Evolutionary conservation across 164 flowering plant genomes (phyloP).

Genomic region (Dillenia suffruticosa): DNA sequence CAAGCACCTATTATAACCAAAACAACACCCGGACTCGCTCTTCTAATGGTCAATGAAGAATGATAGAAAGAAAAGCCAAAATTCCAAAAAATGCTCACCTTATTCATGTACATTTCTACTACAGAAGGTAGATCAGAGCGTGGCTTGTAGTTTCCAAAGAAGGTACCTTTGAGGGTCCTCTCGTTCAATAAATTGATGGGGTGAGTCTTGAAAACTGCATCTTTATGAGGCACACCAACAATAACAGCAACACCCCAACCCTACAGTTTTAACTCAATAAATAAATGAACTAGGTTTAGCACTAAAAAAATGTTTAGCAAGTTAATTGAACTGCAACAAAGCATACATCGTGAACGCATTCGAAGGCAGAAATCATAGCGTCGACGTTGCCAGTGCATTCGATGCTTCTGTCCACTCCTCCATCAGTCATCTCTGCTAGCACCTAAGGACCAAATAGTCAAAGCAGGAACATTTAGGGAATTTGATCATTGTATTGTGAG

Average conservation of each 20-base stretch:
- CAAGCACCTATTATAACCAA: conserved; percentile 24
- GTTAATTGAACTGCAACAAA: not conserved
- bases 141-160: conserved; percentile 46
- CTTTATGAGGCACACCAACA: conserved; percentile 55
- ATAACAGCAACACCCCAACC: conserved; percentile 72
- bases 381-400: conserved; percentile 59
- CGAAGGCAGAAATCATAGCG: conserved; percentile 75
- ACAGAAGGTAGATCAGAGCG: conserved; percentile 9
- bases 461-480: too few relatives aligned
- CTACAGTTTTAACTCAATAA: conserved; percentile 13
- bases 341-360: conserved; percentile 69
- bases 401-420: conserved; percentile 66
- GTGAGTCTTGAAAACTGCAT: conserved; percentile 48
- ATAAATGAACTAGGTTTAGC: not conserved
- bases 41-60: too few relatives aligned
- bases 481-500: too few relatives aligned
- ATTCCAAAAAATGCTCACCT: conserved; percentile 21
- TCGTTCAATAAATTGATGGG: conserved; percentile 47
- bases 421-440: conserved; percentile 59
- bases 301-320: too few relatives aligned
- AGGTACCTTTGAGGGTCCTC: conserved; percentile 27
- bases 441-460: conserved; percentile 22
- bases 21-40: not conserved
- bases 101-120: conserved; percentile 53
- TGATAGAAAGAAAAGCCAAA: too few relatives aligned